Base-by-base conservation (phyloP, 2,329 filamentous ascomycete species). In the Verticillium zaregamsianum region DNA sequence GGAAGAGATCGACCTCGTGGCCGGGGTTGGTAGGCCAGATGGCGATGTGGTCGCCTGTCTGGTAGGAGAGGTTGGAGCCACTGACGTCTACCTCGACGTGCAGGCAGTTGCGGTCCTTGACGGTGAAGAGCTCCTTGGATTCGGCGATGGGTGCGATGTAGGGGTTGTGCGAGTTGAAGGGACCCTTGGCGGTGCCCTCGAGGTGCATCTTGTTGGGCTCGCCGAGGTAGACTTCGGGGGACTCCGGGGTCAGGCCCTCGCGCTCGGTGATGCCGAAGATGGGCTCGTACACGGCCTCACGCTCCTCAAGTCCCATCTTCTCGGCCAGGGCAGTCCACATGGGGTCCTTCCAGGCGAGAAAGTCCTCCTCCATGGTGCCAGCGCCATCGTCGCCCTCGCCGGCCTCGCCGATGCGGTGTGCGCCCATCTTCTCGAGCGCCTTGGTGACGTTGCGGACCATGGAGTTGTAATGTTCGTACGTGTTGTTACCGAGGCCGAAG, bases 301-400 rank as follows among this genome's bases (percentile, higher is more conserved):
- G 93, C 79, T 99, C 95, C 77, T 98, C 91, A 61, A 99, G 81
- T 60, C 86, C 86, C 90, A 99, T 92, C 72, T 91, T 88, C 67
- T 91, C 86, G 28, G 90, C 83, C 59, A 99, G 82, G 63, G 90
- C 91, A 70, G 85, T 82, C 95, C 96, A 99, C 95, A 99, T 99
- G 65, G 93, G 93, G 71, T 99, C 95, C 80, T 99, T 99, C 95
- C 95, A 99, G 67, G 94, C 92, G 70, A 99, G 80, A 77, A 98
- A 99, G 72, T 99, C 96, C 79, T 99, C 96, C 79, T 99, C 95
- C 96, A 99, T 99, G 62, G 95, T 99, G 64, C 96, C 95, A 67
- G 95, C 93, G 66, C 96, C 95, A 74, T 99, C 95, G 71, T 99
- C 95, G 71, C 95, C 95, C 80, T 98, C 94, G 69, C 96, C 95